Evolutionary conservation across 129 eudicot species (phyloP), one percentile per base, ranked within the genome.

Genomic region (Rutidosis leptorrhynchoides): DNA sequence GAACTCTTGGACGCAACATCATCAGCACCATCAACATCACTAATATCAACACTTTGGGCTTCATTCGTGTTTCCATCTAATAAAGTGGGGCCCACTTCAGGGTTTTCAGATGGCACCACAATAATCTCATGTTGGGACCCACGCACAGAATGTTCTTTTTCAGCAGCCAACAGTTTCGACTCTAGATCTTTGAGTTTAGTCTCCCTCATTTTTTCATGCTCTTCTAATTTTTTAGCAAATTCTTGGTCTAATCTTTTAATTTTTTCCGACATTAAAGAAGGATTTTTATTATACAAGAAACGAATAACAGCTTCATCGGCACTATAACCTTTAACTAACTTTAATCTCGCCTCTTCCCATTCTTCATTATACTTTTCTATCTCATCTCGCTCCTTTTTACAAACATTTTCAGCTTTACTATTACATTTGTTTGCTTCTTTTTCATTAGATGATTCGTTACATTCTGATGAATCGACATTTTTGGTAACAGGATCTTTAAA

Each of bases 41-140:
- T 57, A 19, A 57, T 4, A 71, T 55, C 56, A 46, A 29, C 74
- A 67, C 27, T 66, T 53, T 58, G 61, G 43, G 12, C 52, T 48
- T 71, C 79, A 2, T 28, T n/a, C 29, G 35, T 23, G n/a, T 56
- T 64, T 64, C 55, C 42, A 7, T 32, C 46, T 40, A 11, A 56
- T 72, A 60, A 21, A 75, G 64, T 33, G 37, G 32, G 64, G 74
- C 24, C 53, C 60, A 61, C 19, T 40, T 42, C 67, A 42, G 77
- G 52, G 61, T 61, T 46, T 22, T 49, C 63, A 20, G 75, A 73
- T 49, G 62, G 54, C 25, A 10, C 46, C 25, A 20, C 62, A 64
- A 20, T 49, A 61, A 7, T 60, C 75, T 71, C 69, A 11, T 62
- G 62, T 52, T 37, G 62, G 27, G 63, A 17, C 37, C 25, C 64